phyloP scores from a whole-genome alignment of 192 early-diverging fungal genomes.

The Physocladia obscura region DNA sequence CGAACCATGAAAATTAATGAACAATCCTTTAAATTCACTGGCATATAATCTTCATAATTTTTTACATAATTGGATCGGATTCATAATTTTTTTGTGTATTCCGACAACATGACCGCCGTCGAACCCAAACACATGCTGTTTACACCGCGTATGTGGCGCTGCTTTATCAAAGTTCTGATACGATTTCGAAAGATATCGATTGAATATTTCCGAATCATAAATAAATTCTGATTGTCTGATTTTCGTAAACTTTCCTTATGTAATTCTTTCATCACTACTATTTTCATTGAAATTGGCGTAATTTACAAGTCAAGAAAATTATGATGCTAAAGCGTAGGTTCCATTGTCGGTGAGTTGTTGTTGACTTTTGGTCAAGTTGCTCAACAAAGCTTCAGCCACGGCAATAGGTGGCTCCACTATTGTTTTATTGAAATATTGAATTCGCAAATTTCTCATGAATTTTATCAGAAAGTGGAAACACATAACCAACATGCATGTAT shows the following conservation, averaged over 20 bases:
- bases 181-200: neutral
- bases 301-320: no score
- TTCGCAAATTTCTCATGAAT: no score
- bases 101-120: no score
- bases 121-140: no score
- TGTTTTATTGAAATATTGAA: no score
- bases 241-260: no score
- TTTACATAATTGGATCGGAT: no score
- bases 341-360: neutral
- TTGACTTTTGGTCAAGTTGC: neutral
- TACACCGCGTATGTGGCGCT: no score
- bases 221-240: neutral
- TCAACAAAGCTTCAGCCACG: neutral
- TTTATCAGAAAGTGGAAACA: no score
- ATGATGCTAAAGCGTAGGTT: neutral
- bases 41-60: neutral
- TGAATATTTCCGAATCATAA: neutral
- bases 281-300: neutral
- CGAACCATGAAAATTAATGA: constrained; percentile 9
- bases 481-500: no score
- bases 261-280: neutral
- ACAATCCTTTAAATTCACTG: neutral
- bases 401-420: neutral
- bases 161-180: neutral
- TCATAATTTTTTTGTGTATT: neutral